Evolutionary conservation across 2,329 filamentous ascomycete species (phyloP), one percentile per base, ranked within the genome.

Genomic region (Botrytis tulipae): DNA sequence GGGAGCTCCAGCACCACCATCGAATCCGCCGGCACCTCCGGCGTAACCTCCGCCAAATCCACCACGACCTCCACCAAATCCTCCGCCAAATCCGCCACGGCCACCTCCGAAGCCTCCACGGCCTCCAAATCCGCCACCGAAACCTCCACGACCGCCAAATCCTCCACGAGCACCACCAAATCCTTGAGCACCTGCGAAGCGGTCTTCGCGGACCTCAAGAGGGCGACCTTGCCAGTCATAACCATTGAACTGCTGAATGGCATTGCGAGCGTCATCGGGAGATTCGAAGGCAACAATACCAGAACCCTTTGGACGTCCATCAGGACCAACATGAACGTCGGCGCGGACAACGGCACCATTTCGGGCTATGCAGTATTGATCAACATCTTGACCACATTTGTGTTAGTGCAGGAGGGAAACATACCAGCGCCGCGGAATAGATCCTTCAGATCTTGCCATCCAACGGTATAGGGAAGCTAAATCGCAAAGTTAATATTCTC

Each of bases 371-470:
- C 75, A 40, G 74, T 40, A 74, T 73, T 32, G 71, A 76, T 77
- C 68, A 79, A 79, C 77, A 75, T 74, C 68, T 62, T n/a, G 35
- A 75, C 68, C 67, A 71, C 73, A 74, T 77, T 73, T 74, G 73
- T 70, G 77, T 79, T 77, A 80, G 80, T 75, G 73, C 74, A 73
- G 74, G 70, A 72, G 78, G 74, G 75, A 75, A 69, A 87, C 94
- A 88, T 87, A 97, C 95, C 93, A 85, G 96, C 95, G 88, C 98
- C 95, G 81, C 96, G 93, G 88, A 99, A 99, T 78, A 99, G 88
- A 84, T 99, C 96, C 86, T 99, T 99, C 79, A 99, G 86, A 84
- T 99, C 96, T 85, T 99, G 96, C 96, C 96, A 99, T 82, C 96
- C 96, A 79, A 97, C 93, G 77, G 94, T 97, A 86, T 95, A 99